A percentile compares a stretch with the other conserved stretches of the same genome.
phyloP scores from a whole-genome alignment of 1,139 yeast species.

The Diutina rugosa region DNA sequence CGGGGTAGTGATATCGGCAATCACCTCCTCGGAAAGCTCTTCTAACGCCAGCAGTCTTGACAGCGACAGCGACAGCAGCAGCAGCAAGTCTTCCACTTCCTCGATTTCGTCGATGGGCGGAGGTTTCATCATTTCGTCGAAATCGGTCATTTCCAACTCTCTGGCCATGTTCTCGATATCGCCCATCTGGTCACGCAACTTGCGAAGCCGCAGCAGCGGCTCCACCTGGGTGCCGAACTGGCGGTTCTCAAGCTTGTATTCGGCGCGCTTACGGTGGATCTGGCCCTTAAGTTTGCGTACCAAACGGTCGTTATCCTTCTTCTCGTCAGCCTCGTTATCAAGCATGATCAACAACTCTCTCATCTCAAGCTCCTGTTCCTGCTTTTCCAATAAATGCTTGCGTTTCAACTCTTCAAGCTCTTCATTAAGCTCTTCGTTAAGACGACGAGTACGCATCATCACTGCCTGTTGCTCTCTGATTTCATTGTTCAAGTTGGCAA shows the following conservation, averaged over 20 bases:
- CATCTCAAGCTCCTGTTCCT: conserved; percentile 78
- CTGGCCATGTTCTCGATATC: conserved; percentile 75
- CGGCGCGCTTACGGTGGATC: conserved; percentile 50
- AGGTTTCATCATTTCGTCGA: conserved; percentile 23
- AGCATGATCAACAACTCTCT: conserved; percentile 71
- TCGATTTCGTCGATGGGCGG: conserved; percentile 7
- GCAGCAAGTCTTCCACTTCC: background rate
- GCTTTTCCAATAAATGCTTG: conserved; percentile 63
- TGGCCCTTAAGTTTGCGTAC: conserved; percentile 42
- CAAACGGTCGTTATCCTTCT: conserved; percentile 29
- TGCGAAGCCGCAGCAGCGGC: conserved; percentile 66
- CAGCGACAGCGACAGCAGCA: background rate
- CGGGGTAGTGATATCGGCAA: background rate
- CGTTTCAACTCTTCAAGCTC: conserved; percentile 65
- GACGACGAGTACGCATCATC: conserved; percentile 50
- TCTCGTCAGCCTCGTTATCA: conserved; percentile 24
- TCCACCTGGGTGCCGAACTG: conserved; percentile 50
- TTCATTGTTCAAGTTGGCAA: conserved; percentile 58
- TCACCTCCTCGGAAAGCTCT: background rate
- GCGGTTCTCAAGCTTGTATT: conserved; percentile 42
- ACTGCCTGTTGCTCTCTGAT: conserved; percentile 63
- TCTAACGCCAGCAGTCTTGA: conserved; percentile 1
- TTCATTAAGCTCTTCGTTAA: conserved; percentile 46
- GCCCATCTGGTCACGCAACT: conserved; percentile 76
- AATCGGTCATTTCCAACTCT: conserved; percentile 77